These are phyloP conservation scores for Dimocarpus longan DNA, from an alignment of 345 rosid genomes.

Conservation along the genomic window DNA sequence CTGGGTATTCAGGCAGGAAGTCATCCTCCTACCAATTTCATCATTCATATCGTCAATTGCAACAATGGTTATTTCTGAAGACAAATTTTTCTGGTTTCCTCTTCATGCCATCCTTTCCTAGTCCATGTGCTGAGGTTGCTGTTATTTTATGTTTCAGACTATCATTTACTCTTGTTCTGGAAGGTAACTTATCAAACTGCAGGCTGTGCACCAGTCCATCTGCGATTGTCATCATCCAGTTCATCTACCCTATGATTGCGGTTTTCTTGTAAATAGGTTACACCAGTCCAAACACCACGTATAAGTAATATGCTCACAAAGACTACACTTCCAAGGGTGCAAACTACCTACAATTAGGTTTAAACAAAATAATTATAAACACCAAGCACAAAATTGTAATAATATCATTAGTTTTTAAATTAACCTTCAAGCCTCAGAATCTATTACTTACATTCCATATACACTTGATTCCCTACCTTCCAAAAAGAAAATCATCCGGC, in stretches of 20 bases:
- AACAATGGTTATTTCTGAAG: background rate
- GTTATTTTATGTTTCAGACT: background rate
- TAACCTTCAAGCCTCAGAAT: background rate
- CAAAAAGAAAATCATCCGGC: background rate
- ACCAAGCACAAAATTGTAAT: conserved; percentile 6
- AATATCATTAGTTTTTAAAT: background rate
- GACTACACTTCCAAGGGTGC: conserved; percentile 69
- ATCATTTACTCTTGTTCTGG: background rate
- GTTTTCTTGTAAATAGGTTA: conserved; percentile 55
- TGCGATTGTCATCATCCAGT: conserved; percentile 34
- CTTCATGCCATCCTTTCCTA: background rate
- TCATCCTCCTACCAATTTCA: background rate
- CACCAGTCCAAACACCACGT: conserved; percentile 58
- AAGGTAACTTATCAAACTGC: conserved; percentile 31
- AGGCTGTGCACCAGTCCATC: conserved; percentile 57
- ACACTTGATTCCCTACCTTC: background rate
- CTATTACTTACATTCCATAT: background rate
- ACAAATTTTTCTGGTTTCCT: background rate
- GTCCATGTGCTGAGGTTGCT: background rate
- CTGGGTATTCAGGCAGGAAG: background rate
- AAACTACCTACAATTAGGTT: conserved; percentile 51
- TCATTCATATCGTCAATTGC: background rate
- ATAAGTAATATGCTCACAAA: conserved; percentile 66
- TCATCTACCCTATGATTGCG: conserved; percentile 33
- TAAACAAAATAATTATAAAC: background rate